Evolutionary conservation across 192 early-diverging fungal genomes (phyloP).

Genomic region (Backusella liffmaniae): DNA sequence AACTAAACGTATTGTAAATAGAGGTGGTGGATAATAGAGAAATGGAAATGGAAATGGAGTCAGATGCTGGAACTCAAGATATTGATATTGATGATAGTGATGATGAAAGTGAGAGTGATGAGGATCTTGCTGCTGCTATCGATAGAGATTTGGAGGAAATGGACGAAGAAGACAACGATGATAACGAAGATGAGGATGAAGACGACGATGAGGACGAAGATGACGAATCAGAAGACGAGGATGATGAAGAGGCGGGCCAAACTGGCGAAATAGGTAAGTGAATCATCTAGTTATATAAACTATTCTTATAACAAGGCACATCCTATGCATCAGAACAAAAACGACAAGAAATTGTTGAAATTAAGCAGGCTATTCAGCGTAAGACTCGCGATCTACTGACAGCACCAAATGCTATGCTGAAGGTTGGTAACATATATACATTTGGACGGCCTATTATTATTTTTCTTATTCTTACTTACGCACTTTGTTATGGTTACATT

Average conservation of each 20-base stretch:
- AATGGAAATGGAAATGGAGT: slow-evolving; percentile 29
- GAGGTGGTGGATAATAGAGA: slow-evolving; percentile 38
- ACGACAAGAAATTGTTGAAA: slow-evolving; percentile 62
- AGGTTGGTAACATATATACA: slow-evolving; percentile 43
- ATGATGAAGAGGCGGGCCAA: slow-evolving; percentile 38
- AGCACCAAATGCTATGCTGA: slow-evolving; percentile 71
- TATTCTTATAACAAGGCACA: background rate
- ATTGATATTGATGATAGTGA: slow-evolving; percentile 46
- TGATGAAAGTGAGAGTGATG: slow-evolving; percentile 41
- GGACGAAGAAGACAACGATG: slow-evolving; percentile 49
- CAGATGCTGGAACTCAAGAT: slow-evolving; percentile 36
- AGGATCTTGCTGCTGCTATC: slow-evolving; percentile 43
- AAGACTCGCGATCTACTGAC: slow-evolving; percentile 51
- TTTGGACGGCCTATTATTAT: background rate
- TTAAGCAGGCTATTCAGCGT: slow-evolving; percentile 57
- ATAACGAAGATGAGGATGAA: slow-evolving; percentile 52
- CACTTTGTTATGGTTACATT: background rate
- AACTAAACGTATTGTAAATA: slow-evolving; percentile 11
- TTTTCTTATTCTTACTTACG: background rate
- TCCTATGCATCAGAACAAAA: slow-evolving; percentile 35
- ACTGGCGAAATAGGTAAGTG: slow-evolving; percentile 40
- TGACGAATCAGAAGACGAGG: slow-evolving; percentile 49
- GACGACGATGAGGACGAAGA: slow-evolving; percentile 52
- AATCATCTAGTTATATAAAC: background rate
- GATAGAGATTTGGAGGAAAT: slow-evolving; percentile 45